Conservation (phyloP, 2,329 filamentous ascomycete species). For the Colletotrichum sp. region DNA sequence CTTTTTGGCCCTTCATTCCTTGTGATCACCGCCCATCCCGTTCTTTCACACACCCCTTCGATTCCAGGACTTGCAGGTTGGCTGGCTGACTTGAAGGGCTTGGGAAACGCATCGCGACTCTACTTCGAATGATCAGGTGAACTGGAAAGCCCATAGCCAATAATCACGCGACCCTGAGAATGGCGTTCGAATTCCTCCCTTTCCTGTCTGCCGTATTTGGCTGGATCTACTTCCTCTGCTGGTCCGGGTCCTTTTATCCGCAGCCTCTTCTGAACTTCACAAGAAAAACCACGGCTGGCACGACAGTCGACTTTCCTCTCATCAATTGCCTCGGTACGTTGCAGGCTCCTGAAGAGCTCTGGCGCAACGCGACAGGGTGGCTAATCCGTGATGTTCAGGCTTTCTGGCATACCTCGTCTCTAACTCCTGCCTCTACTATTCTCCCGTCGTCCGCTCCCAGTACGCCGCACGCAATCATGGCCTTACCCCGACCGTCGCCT, state of each 20-base stretch:
- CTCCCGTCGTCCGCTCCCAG: conserved; percentile 75
- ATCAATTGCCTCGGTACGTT: conserved; percentile 67
- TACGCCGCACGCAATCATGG: conserved; percentile 82
- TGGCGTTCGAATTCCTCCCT: conserved; percentile 44
- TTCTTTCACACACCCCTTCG: not conserved
- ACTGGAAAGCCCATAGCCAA: not conserved
- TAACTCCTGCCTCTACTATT: conserved; percentile 79
- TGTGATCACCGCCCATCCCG: not conserved
- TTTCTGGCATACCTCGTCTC: conserved; percentile 80
- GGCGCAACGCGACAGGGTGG: not conserved
- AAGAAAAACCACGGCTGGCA: conserved; percentile 79
- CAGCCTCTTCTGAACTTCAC: conserved; percentile 82
- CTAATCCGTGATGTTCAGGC: conserved; percentile 48
- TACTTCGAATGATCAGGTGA: not conserved
- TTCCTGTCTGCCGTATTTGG: conserved; percentile 66
- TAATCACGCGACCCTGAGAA: not conserved
- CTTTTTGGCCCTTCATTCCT: not conserved
- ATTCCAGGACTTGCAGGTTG: not conserved
- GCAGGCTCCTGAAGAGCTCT: not conserved
- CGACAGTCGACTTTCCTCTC: conserved; percentile 86
- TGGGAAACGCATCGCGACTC: not conserved
- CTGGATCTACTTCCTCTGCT: conserved; percentile 77
- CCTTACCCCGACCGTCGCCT: conserved; percentile 80
- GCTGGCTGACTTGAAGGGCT: not conserved
- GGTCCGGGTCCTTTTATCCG: conserved; percentile 93